Evolutionary conservation across 495 filamentous ascomycete genomes (phyloP), one percentile per base, ranked within the genome.

Genomic region (Rusavskia elegans): DNA sequence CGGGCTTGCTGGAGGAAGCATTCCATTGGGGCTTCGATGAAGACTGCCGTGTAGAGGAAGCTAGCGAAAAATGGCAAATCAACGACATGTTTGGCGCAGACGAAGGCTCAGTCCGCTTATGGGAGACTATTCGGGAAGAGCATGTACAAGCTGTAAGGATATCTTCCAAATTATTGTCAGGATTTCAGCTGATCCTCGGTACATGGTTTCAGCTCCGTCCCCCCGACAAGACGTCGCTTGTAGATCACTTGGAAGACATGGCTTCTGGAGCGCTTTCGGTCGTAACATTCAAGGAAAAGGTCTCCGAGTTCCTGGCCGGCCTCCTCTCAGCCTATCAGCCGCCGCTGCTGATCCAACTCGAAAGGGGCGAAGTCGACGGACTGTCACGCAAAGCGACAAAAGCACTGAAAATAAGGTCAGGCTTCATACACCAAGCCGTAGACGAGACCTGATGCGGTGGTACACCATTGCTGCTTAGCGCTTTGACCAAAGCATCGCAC

Each of bases 281-380:
- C 16, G 11, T 21, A 16, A 45, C 42, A 14, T 66, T 73, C 32
- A 61, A 61, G 9, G 32, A 45, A 10, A 46, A 56, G 5, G 51
- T 71, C 2, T 44, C 65, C 11, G 51, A 57, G 16, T 64, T 68
- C 40, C 49, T 76, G 1, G 35, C 54, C 3, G 58, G 63, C 11
- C 55, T 76, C 11, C 68, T 73, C 55, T 55, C 54, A 1, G 56
- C 52, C 7, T 59, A 74, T 23, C 61, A 68, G 14, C 51, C 55
- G 9, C 74, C 74, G 1, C 48, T 73, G 9, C 60, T 76, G 7
- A 45, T 67, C 1, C 71, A 77, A 36, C 56, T 76, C 1, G 74
- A 77, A 53, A 63, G 59, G 9, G 72, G 72, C 7, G 51, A 62
- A 27, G 29, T 74, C 13, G 58, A 60, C 25, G 62, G 63, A 5